A percentile compares a stretch with the other conserved stretches of the same genome.
Conservation (phyloP, 768 basidiomycete genomes). For the Trametopsis cervina region DNA sequence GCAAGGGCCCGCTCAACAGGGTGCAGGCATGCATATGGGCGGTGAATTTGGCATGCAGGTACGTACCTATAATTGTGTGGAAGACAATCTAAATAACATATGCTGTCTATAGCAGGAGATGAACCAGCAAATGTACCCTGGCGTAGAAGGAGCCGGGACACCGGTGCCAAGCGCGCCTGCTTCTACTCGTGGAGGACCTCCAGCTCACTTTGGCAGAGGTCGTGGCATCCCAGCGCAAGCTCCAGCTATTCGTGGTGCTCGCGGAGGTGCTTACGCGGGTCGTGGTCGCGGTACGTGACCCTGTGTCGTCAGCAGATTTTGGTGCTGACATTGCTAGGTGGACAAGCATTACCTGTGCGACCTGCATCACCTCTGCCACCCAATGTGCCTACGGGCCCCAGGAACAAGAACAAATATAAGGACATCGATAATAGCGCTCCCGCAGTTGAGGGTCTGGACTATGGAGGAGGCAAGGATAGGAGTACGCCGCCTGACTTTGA, state of each 20-base stretch:
- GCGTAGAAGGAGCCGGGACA: constrained; percentile 48
- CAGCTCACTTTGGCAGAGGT: constrained; percentile 30
- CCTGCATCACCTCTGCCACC: constrained; percentile 83
- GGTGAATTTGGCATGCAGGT: constrained; percentile 75
- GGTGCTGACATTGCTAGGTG: background rate
- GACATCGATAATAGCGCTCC: constrained; percentile 81
- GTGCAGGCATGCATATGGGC: constrained; percentile 61
- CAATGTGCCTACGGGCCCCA: constrained; percentile 80
- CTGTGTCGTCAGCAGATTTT: background rate
- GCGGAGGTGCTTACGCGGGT: constrained; percentile 33
- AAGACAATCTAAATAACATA: background rate
- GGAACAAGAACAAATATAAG: constrained; percentile 88
- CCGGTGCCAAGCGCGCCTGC: constrained; percentile 33
- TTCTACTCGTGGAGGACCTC: constrained; percentile 27
- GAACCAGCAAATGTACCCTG: constrained; percentile 63
- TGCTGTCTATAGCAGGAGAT: constrained; percentile 27
- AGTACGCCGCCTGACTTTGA: constrained; percentile 58
- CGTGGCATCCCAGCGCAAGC: constrained; percentile 31
- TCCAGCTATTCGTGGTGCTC: constrained; percentile 33
- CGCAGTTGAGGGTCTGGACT: constrained; percentile 85
- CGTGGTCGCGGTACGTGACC: constrained; percentile 36
- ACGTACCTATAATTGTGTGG: constrained; percentile 20
- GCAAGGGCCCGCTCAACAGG: constrained; percentile 27
- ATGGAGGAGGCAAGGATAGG: constrained; percentile 49
- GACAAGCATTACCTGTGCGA: constrained; percentile 46